Conservation (phyloP, 1,284 basidiomycete species). For the Fistulina hepatica region DNA sequence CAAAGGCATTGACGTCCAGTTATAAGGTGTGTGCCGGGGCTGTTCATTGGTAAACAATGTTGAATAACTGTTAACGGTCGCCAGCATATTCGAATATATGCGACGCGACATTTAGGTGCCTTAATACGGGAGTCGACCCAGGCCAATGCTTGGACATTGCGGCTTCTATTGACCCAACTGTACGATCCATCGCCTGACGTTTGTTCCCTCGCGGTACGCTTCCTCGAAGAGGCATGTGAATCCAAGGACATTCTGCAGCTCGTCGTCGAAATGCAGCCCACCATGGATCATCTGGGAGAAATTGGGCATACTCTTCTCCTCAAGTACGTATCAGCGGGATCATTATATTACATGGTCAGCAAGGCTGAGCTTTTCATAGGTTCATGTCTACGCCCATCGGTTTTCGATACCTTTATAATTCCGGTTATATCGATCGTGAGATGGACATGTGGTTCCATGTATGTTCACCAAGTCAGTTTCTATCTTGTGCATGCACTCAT, state of each 20-base stretch:
- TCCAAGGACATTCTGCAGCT: slow-evolving; percentile 75
- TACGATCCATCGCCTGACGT: slow-evolving; percentile 90
- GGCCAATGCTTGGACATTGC: slow-evolving; percentile 76
- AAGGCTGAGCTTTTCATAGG: slow-evolving; percentile 30
- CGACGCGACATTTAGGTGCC: slow-evolving; percentile 81
- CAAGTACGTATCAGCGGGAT: slow-evolving; percentile 52
- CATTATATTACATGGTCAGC: slow-evolving; percentile 4
- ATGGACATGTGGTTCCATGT: slow-evolving; percentile 96
- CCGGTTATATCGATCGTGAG: slow-evolving; percentile 88
- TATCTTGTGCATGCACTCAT: slow-evolving; percentile 10
- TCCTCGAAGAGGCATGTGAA: slow-evolving; percentile 85
- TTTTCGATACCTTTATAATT: slow-evolving; percentile 84
- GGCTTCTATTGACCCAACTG: slow-evolving; percentile 86
- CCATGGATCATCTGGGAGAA: slow-evolving; percentile 89
- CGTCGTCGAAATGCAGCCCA: slow-evolving; percentile 91
- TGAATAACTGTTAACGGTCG: slow-evolving; percentile 6
- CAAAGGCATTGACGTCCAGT: slow-evolving; percentile 88
- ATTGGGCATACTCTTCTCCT: slow-evolving; percentile 82
- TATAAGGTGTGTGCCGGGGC: slow-evolving; percentile 50
- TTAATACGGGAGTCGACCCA: slow-evolving; percentile 55
- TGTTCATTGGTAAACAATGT: not conserved
- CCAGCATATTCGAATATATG: slow-evolving; percentile 79
- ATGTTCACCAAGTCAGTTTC: no score
- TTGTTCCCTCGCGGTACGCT: slow-evolving; percentile 80
- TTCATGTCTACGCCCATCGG: slow-evolving; percentile 94